Base-by-base conservation (phyloP, 1,139 yeast genomes). In the Scheffersomyces illinoinensis region DNA sequence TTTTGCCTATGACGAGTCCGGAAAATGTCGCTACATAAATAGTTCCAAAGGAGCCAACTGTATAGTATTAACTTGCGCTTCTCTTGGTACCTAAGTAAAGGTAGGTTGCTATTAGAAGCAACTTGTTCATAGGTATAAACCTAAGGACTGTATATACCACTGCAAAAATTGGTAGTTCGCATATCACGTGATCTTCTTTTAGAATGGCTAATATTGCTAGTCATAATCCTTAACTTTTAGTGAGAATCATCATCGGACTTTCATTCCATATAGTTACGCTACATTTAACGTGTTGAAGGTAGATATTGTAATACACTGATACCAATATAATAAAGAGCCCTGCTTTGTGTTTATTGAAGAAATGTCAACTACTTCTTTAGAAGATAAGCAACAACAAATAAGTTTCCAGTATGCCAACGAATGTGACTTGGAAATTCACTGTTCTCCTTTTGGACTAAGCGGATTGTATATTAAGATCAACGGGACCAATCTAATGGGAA, bases 361-460 rank as follows among this genome's bases (percentile, higher is more conserved):
- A 8, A 48, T 48, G 51, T 48, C 51, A 8, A 48, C 51, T 48
- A 48, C n/a, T 5, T 20, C 51, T 8, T 20, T 48, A 46, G 50
- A 54, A 18, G 46, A 49, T 19, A 26, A 53, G 33, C 52, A 53
- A 50, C 55, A 71, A 48, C 77, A 73, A 58, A 67, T 77, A 18
- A 68, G 74, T 7, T 83, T 82, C 67, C 78, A 79, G 56, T 82
- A 76, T 63, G 84, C 86, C 57, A 82, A 82, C 62, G 84, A 80
- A 60, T 84, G 87, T 62, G 86, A 82, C 54, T 68, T 85, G 50
- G 88, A 84, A 66, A 80, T 83, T 47, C 87, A 84, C 68, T 84
- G 87, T 67, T 83, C 87, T 2, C 87, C 88, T 2, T 84, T 85
- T 68, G 88, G 88, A n/a, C 74, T 85, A 50, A 78, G 84, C 52